Conservation (phyloP, 1,139 yeast genomes). For the Saccharomyces hybrid region DNA sequence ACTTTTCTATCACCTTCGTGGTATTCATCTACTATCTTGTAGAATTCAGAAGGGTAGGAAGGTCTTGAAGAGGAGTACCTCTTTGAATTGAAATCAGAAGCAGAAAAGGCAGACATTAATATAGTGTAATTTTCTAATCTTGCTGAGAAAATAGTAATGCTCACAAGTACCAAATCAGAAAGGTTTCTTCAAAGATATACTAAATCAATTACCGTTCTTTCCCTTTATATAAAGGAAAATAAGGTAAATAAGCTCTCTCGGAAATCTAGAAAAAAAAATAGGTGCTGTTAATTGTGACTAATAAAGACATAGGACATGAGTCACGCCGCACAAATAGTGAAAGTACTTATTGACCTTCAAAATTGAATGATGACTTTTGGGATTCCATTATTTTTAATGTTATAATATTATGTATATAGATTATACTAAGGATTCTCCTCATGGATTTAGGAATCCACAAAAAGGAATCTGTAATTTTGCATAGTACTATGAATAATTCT, state of each 20-base stretch:
- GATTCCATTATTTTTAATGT: too few species aligned
- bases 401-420: too few species aligned
- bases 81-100: conserved; percentile 48
- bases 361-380: too few species aligned
- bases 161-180: background rate
- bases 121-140: background rate
- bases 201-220: background rate
- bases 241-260: background rate
- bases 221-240: background rate
- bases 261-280: background rate
- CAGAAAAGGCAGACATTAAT: conserved; percentile 59
- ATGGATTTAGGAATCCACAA: too few species aligned
- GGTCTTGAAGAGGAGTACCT: conserved; percentile 61
- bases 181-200: background rate
- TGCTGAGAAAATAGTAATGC: background rate
- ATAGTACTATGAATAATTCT: too few species aligned
- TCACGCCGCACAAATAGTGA: background rate
- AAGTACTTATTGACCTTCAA: too few species aligned
- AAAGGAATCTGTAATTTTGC: too few species aligned
- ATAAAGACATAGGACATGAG: background rate
- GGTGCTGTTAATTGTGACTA: background rate
- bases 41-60: conserved; percentile 50
- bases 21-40: conserved; percentile 37
- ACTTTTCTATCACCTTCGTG: conserved; percentile 32
- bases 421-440: too few species aligned